These are phyloP conservation scores for Starmerella riodocensis DNA, from an alignment of 805 yeast genomes.

Conservation along the genomic window DNA sequence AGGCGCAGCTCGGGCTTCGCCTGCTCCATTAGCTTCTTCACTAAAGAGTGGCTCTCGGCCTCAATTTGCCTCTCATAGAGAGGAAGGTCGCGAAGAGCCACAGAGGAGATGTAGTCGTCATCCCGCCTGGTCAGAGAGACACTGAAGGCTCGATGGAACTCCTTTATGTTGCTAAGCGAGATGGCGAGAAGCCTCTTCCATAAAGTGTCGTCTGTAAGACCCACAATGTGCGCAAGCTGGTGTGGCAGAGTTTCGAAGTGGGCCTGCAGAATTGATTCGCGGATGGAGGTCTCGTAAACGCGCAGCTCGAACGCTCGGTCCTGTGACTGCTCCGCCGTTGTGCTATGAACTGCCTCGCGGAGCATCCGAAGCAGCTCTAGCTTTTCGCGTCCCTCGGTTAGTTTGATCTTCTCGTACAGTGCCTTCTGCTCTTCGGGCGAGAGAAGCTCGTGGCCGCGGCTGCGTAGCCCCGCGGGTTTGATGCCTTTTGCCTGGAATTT, in stretches of 20 bases:
- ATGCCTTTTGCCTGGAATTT: conserved; percentile 7
- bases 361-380: conserved; percentile 9
- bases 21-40: conserved; percentile 7
- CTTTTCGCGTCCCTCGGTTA: neutral
- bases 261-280: conserved; percentile 5
- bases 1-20: neutral
- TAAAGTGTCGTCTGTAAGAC: neutral
- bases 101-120: conserved; percentile 2
- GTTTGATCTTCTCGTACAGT: conserved; percentile 2
- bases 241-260: conserved; percentile 5
- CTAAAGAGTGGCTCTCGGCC: neutral
- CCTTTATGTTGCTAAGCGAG: conserved; percentile 7
- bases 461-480: conserved; percentile 4
- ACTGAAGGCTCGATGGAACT: conserved; percentile 9
- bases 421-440: conserved; percentile 6
- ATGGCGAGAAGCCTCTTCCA: conserved; percentile 6
- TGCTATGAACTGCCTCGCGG: conserved; percentile 11
- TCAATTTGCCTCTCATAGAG: neutral
- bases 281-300: conserved; percentile 6
- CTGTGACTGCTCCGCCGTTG: neutral
- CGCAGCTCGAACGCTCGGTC: conserved; percentile 1
- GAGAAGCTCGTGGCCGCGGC: conserved; percentile 12
- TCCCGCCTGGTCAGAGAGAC: neutral
- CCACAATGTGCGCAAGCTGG: conserved; percentile 5
- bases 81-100: conserved; percentile 10